Base-by-base conservation (phyloP, 768 basidiomycete genomes). In the Phaeotremella skinneri region DNA sequence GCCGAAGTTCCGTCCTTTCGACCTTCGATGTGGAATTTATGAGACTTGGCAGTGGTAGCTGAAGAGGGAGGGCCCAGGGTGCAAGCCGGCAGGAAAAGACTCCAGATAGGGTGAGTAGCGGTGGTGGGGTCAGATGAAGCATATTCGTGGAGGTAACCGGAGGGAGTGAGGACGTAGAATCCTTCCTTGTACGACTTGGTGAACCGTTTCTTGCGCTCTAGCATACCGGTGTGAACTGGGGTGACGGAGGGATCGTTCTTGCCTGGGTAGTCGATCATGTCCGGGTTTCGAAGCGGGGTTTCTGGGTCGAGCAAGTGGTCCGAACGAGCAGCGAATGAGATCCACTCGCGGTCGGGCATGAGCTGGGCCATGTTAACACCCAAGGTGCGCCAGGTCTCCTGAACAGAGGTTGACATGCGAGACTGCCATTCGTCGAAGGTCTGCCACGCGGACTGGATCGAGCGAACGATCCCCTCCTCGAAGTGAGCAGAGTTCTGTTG, bases 11-110 rank as follows among this genome's bases (percentile, higher is more conserved):
- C 91, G 63, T 92, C 87, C 76, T 87, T 91, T 64, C 86, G 81
- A 7, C 88, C 89, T 78, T 99, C 96, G 69, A 99, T 91, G 79
- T 96, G 91, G 83, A 99, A 99, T 78, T 96, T 97, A 82, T 98
- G 88, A 17, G 85, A 85, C 56, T 83, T 83, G 2, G 87, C 82
- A 34, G 80, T 80, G n/a, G 76, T 78, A 0, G 83, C 77, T 2
- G 84, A 70, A 1, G 87, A 87, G 2, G 94, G 89, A 1, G 96
- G 94, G 30, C 96, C 96, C 39, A 98, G 85, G 0, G 93, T 98
- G 78, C 96, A 98, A 47, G 87, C 84, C 1, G 96, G 94, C 1
- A 98, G 82, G 84, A 98, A 98, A 49, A 98, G 80, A 7, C 84
- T 85, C 78, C 93, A 94, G 5, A 85, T 76, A 7, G 96, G 94